Percentiles rank a stretch among this genome's conserved stretches.
Conservation (phyloP, 2,329 filamentous ascomycete genomes). For the Aspergillus sp. region DNA sequence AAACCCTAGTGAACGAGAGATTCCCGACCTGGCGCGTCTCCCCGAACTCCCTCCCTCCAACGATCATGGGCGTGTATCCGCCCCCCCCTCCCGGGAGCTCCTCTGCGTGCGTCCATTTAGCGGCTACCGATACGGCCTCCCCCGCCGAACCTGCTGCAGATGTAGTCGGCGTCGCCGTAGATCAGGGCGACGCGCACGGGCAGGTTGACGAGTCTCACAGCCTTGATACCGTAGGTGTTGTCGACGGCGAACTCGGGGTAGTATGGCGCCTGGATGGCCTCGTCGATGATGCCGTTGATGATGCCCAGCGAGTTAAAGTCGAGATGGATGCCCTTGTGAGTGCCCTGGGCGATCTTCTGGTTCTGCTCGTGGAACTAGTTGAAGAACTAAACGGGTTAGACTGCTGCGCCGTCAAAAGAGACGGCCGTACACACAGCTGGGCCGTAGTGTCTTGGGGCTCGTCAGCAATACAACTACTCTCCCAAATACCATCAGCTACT, state of each 20-base stretch:
- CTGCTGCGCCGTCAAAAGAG: background rate
- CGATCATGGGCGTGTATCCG: conserved; percentile 62
- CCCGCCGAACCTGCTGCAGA: conserved; percentile 58
- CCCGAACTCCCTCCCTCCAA: conserved; percentile 58
- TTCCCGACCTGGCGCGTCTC: conserved; percentile 69
- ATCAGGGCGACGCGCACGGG: conserved; percentile 63
- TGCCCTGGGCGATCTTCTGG: conserved; percentile 43
- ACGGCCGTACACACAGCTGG: conserved; percentile 28
- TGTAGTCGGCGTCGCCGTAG: conserved; percentile 54
- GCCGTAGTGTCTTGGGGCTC: conserved; percentile 38
- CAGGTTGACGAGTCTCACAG: conserved; percentile 42
- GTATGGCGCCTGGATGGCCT: conserved; percentile 40
- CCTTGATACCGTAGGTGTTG: conserved; percentile 48
- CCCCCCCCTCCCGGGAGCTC: conserved; percentile 55
- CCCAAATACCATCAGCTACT: conserved; percentile 10
- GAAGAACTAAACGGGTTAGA: conserved; percentile 37
- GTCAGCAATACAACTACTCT: conserved; percentile 1
- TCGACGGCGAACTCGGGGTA: conserved; percentile 47
- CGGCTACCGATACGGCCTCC: conserved; percentile 58
- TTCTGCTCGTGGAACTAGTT: conserved; percentile 52
- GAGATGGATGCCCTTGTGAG: conserved; percentile 38
- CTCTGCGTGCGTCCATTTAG: conserved; percentile 43
- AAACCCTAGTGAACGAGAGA: conserved; percentile 57
- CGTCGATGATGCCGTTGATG: conserved; percentile 49
- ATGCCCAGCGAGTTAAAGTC: conserved; percentile 48